Evolutionary conservation across 2,329 filamentous ascomycete species (phyloP).

Genomic region (Paecilomyces fulvus): DNA sequence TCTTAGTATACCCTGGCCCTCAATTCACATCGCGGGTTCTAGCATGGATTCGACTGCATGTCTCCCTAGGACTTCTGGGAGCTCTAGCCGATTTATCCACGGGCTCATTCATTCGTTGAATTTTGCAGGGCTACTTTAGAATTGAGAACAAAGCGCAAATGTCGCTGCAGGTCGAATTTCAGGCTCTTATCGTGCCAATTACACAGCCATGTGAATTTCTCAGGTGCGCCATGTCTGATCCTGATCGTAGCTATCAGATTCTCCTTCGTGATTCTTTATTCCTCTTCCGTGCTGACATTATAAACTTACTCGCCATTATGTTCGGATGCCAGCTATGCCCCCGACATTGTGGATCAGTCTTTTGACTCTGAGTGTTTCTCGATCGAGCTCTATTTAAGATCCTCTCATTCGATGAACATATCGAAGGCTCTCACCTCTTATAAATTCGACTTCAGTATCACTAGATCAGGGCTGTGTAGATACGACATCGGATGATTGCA

Average conservation of each 20-base stretch:
- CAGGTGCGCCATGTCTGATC: background rate
- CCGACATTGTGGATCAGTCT: background rate
- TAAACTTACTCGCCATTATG: background rate
- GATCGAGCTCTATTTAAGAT: background rate
- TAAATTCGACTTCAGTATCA: background rate
- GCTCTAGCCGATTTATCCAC: background rate
- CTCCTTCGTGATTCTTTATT: background rate
- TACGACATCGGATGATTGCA: background rate
- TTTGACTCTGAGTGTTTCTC: background rate
- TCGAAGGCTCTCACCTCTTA: background rate
- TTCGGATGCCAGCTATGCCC: background rate
- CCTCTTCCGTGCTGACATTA: background rate
- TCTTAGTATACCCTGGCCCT: background rate
- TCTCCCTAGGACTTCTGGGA: background rate
- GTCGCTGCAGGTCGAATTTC: background rate
- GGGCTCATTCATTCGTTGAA: background rate
- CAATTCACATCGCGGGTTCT: background rate
- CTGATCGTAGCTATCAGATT: background rate
- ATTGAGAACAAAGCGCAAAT: background rate
- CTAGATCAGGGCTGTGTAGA: background rate
- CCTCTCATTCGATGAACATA: background rate
- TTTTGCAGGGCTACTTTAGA: background rate
- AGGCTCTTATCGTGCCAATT: background rate
- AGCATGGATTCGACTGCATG: background rate
- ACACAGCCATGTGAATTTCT: background rate